A percentile compares a stretch with the other conserved stretches of the same genome.
phyloP scores from a whole-genome alignment of 495 filamentous ascomycete genomes.

The Lasiosphaeria ovina region DNA sequence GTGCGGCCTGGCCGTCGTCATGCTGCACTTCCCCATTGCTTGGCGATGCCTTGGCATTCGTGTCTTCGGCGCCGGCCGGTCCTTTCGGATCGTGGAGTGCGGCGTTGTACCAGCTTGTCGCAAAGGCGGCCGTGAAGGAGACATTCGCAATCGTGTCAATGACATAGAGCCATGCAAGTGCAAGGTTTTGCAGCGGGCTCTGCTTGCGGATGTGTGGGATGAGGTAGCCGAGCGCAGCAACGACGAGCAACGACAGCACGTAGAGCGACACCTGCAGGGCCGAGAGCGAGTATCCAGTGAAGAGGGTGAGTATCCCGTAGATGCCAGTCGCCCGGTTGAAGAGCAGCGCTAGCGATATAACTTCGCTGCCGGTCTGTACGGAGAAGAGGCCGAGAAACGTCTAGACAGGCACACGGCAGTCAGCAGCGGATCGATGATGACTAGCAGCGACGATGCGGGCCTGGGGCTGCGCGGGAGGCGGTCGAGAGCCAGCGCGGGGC shows the following conservation, averaged over 20 bases:
- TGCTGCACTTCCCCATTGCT: conserved; percentile 18
- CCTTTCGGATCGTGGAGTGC: conserved; percentile 43
- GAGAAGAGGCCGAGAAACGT: conserved; percentile 81
- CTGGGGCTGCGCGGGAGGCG: background rate
- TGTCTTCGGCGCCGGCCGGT: conserved; percentile 14
- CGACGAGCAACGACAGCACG: conserved; percentile 72
- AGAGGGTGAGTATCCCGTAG: conserved; percentile 81
- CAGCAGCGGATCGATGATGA: conserved; percentile 5
- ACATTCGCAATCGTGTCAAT: conserved; percentile 76
- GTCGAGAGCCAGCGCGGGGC: background rate
- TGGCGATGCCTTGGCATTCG: conserved; percentile 15
- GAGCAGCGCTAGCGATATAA: conserved; percentile 73
- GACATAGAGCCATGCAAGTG: conserved; percentile 74
- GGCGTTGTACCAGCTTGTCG: conserved; percentile 77
- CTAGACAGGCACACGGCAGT: conserved; percentile 35
- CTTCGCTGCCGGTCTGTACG: conserved; percentile 78
- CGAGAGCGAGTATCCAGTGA: conserved; percentile 64
- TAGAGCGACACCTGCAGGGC: conserved; percentile 75
- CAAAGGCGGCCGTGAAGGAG: conserved; percentile 75
- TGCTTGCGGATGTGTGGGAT: conserved; percentile 69
- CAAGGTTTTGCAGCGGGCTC: conserved; percentile 64
- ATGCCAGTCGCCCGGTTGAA: conserved; percentile 87
- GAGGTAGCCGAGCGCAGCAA: conserved; percentile 59
- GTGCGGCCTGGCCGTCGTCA: conserved; percentile 8
- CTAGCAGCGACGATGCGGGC: background rate